These are phyloP conservation scores for Rhodomyrtus psidioides DNA, from an alignment of 441 rosid genomes.

Conservation along the genomic window DNA sequence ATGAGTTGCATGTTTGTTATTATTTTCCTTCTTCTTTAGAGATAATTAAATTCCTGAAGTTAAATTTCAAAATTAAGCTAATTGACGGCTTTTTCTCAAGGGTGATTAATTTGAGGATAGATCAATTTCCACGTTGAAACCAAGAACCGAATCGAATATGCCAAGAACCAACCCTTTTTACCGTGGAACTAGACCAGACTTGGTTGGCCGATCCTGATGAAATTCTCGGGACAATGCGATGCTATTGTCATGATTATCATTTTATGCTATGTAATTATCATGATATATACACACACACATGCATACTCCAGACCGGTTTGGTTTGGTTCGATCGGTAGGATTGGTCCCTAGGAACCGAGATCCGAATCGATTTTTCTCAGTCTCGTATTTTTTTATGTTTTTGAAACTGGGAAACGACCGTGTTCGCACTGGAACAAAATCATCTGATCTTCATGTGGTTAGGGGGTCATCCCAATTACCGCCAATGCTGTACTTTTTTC, in stretches of 20 bases:
- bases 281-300: no score
- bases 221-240: rapidly evolving
- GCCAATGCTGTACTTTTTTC: rapidly evolving
- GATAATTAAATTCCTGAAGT: background rate
- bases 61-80: background rate
- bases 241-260: background rate
- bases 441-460: rapidly evolving
- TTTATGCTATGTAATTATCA: no score
- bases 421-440: rapidly evolving
- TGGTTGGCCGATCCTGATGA: rapidly evolving
- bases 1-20: background rate
- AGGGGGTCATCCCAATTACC: no score
- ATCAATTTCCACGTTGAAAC: rapidly evolving
- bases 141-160: rapidly evolving
- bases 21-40: background rate
- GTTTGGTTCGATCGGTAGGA: no score
- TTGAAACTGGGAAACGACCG: rapidly evolving
- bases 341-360: background rate
- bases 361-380: rapidly evolving
- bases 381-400: background rate
- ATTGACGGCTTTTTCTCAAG: rapidly evolving
- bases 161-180: no score
- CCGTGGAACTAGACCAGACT: rapidly evolving
- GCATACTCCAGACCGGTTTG: no score
- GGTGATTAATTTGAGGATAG: background rate